Evolutionary conservation across 768 basidiomycete species (phyloP), one percentile per base, ranked within the genome.

Genomic region (Gelatoporia subvermispora): DNA sequence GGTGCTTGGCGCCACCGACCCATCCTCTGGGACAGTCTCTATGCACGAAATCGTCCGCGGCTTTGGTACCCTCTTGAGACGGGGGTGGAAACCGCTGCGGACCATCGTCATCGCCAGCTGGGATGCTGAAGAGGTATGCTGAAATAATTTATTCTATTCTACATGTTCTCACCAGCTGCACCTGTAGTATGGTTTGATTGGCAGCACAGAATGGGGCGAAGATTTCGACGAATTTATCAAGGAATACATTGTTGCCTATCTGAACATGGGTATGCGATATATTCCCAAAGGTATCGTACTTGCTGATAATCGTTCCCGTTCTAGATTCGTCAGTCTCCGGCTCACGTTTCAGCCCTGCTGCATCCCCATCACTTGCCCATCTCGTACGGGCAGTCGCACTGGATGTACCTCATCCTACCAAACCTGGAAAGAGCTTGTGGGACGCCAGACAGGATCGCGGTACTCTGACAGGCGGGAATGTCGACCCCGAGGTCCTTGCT

Each of bases 121-220:
- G 89, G 88, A 90, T 60, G 89, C 77, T 1, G 88, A 89, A 61
- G 76, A 82, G 71, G 77, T 75, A 52, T 42, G 64, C 54, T 15
- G 4, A 25, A 15, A 4, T 55, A 2, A n/a, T n/a, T 31, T 31
- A 31, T 5, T 31, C 5, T 5, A 31, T 13, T 5, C 28, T 31
- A 7, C 28, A 5, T 5, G 15, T 36, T 18, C 31, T 35, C 11
- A 22, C 15, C 4, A 18, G 35, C 18, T 41, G 21, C 36, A 24
- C 48, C n/a, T 42, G 7, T 52, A 75, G 75, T 77, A 78, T 45
- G 88, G 88, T 21, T 74, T 92, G 36, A 63, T 90, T 34, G 94
- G 94, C 22, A 88, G 84, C 59, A 94, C 90, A 3, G 95, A 97
- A 66, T 95, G 86, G 79, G 92, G 84, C 2, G 95, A 97, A 64